A percentile compares a stretch with the other conserved stretches of the same genome.
Conservation (phyloP, 2,329 filamentous ascomycete genomes). For the Seiridium unicorne region DNA sequence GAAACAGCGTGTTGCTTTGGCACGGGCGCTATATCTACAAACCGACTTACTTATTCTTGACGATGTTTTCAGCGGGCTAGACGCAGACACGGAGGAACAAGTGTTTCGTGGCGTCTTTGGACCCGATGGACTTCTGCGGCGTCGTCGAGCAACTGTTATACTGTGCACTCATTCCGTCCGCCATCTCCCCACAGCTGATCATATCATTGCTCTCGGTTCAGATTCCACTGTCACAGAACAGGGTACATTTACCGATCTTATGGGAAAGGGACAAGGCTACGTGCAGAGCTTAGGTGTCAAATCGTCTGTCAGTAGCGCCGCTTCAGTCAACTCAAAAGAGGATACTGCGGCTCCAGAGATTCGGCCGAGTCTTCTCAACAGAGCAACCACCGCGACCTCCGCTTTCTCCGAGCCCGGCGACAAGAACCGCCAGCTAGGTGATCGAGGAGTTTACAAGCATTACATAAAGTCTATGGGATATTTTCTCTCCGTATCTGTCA, state of each 20-base stretch:
- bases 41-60: slow-evolving; percentile 30
- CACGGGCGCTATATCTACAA: slow-evolving; percentile 29
- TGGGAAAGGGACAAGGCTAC: slow-evolving; percentile 21
- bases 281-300: slow-evolving; percentile 18
- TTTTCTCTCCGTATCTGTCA: slow-evolving; percentile 2
- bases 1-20: slow-evolving; percentile 36
- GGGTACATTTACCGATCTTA: slow-evolving; percentile 36
- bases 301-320: slow-evolving; percentile 11
- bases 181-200: slow-evolving; percentile 39
- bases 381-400: slow-evolving; percentile 5
- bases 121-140: slow-evolving; percentile 20
- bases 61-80: slow-evolving; percentile 34
- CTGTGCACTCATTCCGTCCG: slow-evolving; percentile 38
- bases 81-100: slow-evolving; percentile 29
- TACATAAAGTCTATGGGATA: slow-evolving; percentile 22
- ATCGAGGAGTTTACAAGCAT: slow-evolving; percentile 19
- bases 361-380: not conserved
- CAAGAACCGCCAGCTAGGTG: slow-evolving; percentile 15
- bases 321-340: slow-evolving; percentile 4
- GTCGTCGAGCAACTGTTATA: slow-evolving; percentile 22
- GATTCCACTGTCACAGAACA: slow-evolving; percentile 42
- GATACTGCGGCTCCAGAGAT: not conserved
- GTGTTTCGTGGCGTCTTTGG: slow-evolving; percentile 30
- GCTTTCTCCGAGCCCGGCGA: not conserved
- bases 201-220: slow-evolving; percentile 43